Conservation (phyloP, 225 moss, liverwort and hornwort genomes). For the Bryoerythrophyllum caledonicum region DNA sequence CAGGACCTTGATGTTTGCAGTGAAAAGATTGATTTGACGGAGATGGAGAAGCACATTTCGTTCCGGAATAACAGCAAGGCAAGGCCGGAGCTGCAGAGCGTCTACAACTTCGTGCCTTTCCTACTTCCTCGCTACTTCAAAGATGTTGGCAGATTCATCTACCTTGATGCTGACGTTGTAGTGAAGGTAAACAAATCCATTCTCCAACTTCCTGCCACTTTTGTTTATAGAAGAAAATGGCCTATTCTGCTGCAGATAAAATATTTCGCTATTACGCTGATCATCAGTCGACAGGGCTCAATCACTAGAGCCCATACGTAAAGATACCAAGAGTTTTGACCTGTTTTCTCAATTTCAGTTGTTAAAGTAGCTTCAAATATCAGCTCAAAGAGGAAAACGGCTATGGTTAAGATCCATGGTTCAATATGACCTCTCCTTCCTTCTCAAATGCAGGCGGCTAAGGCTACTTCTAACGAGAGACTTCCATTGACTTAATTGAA, state of each 20-base stretch:
- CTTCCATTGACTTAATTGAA: too few species aligned
- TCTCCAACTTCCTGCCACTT: conserved; percentile 12
- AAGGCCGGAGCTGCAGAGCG: conserved; percentile 66
- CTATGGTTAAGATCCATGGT: too few species aligned
- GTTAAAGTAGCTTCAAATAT: too few species aligned
- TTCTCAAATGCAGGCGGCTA: too few species aligned
- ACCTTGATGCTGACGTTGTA: conserved; percentile 84
- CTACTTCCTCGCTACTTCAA: conserved; percentile 63
- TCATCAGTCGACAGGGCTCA: background rate
- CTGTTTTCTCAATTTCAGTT: too few species aligned
- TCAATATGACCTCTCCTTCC: too few species aligned
- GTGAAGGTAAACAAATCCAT: conserved; percentile 59
- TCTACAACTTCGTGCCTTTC: conserved; percentile 84
- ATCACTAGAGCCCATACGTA: background rate
- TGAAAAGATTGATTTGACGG: conserved; percentile 43
- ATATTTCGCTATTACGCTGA: background rate
- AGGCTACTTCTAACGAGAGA: too few species aligned
- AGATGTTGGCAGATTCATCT: conserved; percentile 67
- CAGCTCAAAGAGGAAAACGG: too few species aligned
- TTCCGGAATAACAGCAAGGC: conserved; percentile 68
- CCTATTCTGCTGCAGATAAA: background rate
- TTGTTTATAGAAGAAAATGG: background rate
- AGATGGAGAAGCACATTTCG: conserved; percentile 55
- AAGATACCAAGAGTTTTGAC: too few species aligned
- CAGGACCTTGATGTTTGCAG: conserved; percentile 18